Base-by-base conservation (phyloP, 139 green algal species). In the Coelastrella sp. region DNA sequence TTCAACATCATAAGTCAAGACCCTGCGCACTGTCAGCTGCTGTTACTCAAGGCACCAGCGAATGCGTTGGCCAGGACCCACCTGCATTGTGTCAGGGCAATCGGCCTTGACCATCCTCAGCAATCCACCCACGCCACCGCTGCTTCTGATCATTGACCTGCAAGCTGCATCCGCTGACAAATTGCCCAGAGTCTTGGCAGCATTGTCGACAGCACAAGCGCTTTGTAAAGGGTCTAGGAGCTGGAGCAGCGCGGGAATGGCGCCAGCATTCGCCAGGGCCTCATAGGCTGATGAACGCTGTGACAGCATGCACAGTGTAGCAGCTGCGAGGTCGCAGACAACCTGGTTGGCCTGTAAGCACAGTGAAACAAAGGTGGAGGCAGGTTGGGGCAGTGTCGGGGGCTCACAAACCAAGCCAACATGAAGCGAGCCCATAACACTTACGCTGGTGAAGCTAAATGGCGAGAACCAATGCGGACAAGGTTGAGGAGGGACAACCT, bases 181-280 rank as follows among this genome's bases (percentile, higher is more conserved):
- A 57, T 83, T 88, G 88, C 88, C 88, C n/a, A 91, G 88, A 47
- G 88, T 80, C 61, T 76, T 84, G 66, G 88, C 88, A 56, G 88
- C 88, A n/a, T 91, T 83, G 16, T 87, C 88, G 3, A 77, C 88
- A 54, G 80, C 80, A 71, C 57, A 74, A 4, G 68, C 4, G 88
- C 54, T 83, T 20, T 84, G 71, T 57, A 80, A 7, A 3, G 88
- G 88, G 80, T 81, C 58, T 58, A 88, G 80, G 20, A 88, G 80
- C 71, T 59, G 65, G 58, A 91, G 61, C 66, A 91, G 80, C 4
- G 80, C 71, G 75, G 80, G 88, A 54, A 91, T 68, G 11, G 68
- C 73, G 7, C 88, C 88, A 7, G 71, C 73, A 71, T 61, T 58
- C 4, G 60, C 56, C n/a, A 91, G n/a, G 2, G 65, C 57, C 88